Conservation (phyloP, 257 asterid genomes). For the Solanum verrucosum region DNA sequence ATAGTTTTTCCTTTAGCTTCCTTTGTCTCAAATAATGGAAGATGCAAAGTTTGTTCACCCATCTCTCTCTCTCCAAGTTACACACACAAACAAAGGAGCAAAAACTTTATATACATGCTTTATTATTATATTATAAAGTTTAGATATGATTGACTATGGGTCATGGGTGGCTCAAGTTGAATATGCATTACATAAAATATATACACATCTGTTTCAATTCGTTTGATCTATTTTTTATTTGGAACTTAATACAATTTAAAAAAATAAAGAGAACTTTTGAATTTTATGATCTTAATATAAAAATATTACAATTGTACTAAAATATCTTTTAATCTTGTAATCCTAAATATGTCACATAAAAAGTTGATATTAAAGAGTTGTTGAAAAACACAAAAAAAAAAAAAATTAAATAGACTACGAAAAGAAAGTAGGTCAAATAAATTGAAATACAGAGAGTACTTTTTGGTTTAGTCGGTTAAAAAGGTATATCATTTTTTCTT, state of each 20-base stretch:
- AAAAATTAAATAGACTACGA: no score
- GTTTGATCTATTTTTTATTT: no score
- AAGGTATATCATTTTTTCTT: accelerated
- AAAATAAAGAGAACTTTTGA: accelerated
- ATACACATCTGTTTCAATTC: accelerated
- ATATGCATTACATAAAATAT: not conserved
- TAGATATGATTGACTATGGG: not conserved
- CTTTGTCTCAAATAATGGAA: slow-evolving; percentile 46
- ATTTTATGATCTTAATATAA: no score
- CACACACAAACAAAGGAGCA: not conserved
- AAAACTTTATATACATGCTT: not conserved
- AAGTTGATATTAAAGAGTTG: accelerated
- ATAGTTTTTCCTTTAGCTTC: slow-evolving; percentile 21
- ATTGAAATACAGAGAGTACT: accelerated
- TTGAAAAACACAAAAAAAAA: no score
- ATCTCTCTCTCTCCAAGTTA: no score
- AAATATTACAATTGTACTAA: accelerated
- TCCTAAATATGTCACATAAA: accelerated
- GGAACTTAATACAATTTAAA: accelerated
- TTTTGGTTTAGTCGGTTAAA: no score
- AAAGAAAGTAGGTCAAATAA: no score
- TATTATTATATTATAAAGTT: not conserved
- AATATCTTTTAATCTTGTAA: no score
- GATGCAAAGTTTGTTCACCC: not conserved
- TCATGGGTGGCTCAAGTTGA: not conserved